Base-by-base conservation (phyloP, 2,329 filamentous ascomycete genomes). In the Fusarium aywerte region DNA sequence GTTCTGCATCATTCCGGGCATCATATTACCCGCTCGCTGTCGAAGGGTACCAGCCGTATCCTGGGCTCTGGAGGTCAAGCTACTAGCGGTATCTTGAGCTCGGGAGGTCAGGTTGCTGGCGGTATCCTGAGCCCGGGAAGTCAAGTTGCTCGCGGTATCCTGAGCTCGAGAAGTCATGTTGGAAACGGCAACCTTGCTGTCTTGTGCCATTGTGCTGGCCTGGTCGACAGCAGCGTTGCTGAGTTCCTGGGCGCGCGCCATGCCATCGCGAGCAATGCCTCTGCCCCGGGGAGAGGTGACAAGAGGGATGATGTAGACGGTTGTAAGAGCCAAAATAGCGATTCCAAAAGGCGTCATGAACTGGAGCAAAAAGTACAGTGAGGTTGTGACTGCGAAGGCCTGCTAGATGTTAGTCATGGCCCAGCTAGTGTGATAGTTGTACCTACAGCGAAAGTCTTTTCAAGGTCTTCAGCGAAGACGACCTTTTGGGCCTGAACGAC, bases 331-430 rank as follows among this genome's bases (percentile, higher is more conserved):
- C 4, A 71, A n/a, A 1, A 71, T 43, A 4, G 62, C 52, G 0
- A 71, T 49, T 8, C 62, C 47, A 21, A 71, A 71, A 0, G 69
- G 69, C 0, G 65, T 33, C 32, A 71, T 44, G n/a, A 71, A 39
- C 4, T 71, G 65, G 25, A 43, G 42, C 0, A 71, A 38, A 31
- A 58, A 69, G 18, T 60, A 71, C 3, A 71, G 33, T 0, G 47
- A 47, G 4, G 53, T 60, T 0, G 52, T n/a, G 1, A 45, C 25
- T 11, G 53, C 1, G 20, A 71, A 70, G 5, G 62, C 60, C 68
- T 70, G 7, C 2, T 7, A 0, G 0, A 8, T 4, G 31, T 69
- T 27, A 69, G 44, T 25, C 3, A 2, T 21, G 10, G 7, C 25
- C 23, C 11, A n/a, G 5, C 7, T 4, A 3, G 2, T 2, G 13